Evolutionary conservation across 2,329 filamentous ascomycete species (phyloP).

Genomic region (Penicillium sp.): DNA sequence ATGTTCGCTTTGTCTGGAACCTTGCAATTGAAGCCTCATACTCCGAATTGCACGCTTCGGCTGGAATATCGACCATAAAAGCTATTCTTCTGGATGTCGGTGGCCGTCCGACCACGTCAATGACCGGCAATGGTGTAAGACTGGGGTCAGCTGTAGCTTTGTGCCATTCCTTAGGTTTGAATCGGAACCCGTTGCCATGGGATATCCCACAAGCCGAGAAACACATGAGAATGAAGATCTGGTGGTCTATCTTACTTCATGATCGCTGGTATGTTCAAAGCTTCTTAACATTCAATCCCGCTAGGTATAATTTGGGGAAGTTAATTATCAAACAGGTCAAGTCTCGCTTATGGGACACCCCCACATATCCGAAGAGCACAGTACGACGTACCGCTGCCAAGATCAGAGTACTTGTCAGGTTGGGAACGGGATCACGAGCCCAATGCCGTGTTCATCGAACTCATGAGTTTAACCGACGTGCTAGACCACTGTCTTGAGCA

Average conservation of each 20-base stretch:
- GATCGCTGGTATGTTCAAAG: conserved; percentile 52
- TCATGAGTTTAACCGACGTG: conserved; percentile 48
- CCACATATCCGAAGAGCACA: conserved; percentile 48
- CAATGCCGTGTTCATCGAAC: conserved; percentile 47
- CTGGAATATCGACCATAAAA: conserved; percentile 55
- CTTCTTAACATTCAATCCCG: neutral
- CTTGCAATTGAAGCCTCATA: conserved; percentile 55
- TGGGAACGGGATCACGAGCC: conserved; percentile 25
- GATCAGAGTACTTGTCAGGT: conserved; percentile 34
- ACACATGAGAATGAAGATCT: conserved; percentile 52
- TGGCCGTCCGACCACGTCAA: conserved; percentile 55
- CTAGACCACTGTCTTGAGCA: conserved; percentile 38
- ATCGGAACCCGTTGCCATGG: conserved; percentile 55
- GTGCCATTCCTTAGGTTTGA: conserved; percentile 56
- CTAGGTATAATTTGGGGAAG: neutral
- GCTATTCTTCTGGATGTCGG: conserved; percentile 56
- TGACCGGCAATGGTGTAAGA: conserved; percentile 55
- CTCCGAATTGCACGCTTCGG: conserved; percentile 54
- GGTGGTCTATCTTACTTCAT: conserved; percentile 57
- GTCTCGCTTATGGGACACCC: conserved; percentile 55
- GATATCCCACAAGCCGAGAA: conserved; percentile 55
- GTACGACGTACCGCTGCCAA: conserved; percentile 51
- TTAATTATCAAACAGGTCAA: conserved; percentile 42
- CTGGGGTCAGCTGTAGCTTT: conserved; percentile 54
- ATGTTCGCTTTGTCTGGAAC: conserved; percentile 59